A percentile compares a stretch with the other conserved stretches of the same genome.
phyloP scores from a whole-genome alignment of 1,284 basidiomycete genomes.

The Moniliophthora roreri region DNA sequence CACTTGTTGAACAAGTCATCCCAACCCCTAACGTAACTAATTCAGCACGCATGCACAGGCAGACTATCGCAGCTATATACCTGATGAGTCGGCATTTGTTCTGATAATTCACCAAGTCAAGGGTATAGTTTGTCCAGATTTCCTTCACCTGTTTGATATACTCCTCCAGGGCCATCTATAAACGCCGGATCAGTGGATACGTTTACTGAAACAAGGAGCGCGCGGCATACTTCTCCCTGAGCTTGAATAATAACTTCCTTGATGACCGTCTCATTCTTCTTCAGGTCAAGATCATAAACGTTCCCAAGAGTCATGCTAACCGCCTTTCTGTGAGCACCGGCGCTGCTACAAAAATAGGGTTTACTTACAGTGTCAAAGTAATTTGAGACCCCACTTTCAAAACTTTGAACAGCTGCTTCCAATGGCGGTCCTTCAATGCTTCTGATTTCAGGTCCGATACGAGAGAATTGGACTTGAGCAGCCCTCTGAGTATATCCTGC shows the following conservation, averaged over 20 bases:
- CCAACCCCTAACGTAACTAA: slow-evolving; percentile 77
- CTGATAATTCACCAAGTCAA: slow-evolving; percentile 98
- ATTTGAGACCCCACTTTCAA: slow-evolving; percentile 69
- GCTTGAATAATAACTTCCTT: slow-evolving; percentile 96
- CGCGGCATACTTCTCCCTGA: slow-evolving; percentile 82
- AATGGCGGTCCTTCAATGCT: slow-evolving; percentile 96
- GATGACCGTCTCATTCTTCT: slow-evolving; percentile 88
- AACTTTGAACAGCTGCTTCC: slow-evolving; percentile 97
- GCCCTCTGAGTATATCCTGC: slow-evolving; percentile 83
- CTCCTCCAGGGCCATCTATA: slow-evolving; percentile 88
- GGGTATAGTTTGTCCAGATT: slow-evolving; percentile 93
- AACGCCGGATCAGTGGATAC: slow-evolving; percentile 8
- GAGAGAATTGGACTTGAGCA: slow-evolving; percentile 89
- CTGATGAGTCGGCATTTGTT: slow-evolving; percentile 96
- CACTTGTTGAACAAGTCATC: slow-evolving; percentile 98
- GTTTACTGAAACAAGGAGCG: neutral
- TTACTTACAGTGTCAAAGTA: slow-evolving; percentile 64
- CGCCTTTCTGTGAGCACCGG: neutral
- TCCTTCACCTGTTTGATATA: slow-evolving; percentile 96
- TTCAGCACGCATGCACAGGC: slow-evolving; percentile 11
- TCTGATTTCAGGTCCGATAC: slow-evolving; percentile 96
- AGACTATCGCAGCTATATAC: slow-evolving; percentile 36
- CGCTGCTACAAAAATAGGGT: neutral
- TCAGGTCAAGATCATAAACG: slow-evolving; percentile 96
- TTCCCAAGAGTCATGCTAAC: slow-evolving; percentile 91